These are phyloP conservation scores for Solanum pennellii DNA, from an alignment of 257 asterid genomes.

Conservation along the genomic window DNA sequence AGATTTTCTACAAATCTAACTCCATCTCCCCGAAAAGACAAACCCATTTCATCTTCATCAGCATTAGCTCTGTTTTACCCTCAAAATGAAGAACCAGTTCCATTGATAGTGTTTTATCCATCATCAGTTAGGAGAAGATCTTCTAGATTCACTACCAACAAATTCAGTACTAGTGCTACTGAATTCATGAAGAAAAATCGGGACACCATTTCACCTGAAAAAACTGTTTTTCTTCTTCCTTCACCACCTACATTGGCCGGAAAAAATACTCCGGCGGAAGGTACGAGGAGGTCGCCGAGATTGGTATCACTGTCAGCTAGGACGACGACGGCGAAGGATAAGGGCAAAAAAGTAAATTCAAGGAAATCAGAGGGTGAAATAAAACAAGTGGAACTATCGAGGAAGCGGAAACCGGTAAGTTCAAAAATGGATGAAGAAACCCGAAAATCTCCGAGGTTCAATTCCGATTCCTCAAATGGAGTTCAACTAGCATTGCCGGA, in stretches of 20 bases:
- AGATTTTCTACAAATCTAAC: not conserved
- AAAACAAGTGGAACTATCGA: not conserved
- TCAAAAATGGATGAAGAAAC: not conserved
- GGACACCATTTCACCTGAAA: not conserved
- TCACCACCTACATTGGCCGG: conserved; percentile 1
- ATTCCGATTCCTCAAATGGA: not conserved
- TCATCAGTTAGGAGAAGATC: conserved; percentile 23
- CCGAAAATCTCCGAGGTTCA: conserved; percentile 12
- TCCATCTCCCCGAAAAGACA: not conserved
- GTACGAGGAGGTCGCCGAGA: not conserved
- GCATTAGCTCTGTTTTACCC: conserved; percentile 34
- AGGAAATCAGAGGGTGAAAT: not conserved
- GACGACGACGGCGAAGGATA: not conserved
- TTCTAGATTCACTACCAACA: conserved; percentile 18
- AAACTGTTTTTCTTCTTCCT: not conserved
- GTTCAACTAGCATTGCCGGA: conserved; percentile 15
- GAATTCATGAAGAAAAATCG: not conserved
- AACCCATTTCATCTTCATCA: not conserved
- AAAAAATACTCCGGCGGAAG: not conserved
- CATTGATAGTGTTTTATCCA: conserved; percentile 3
- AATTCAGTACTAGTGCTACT: conserved; percentile 5
- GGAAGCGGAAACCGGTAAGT: not conserved
- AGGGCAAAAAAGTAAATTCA: conserved; percentile 2
- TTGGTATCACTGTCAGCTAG: not conserved
- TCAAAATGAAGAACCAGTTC: conserved; percentile 1